A percentile compares a stretch with the other conserved stretches of the same genome.
Evolutionary conservation across 805 yeast species (phyloP).

Genomic region (Teunomyces tritomae): DNA sequence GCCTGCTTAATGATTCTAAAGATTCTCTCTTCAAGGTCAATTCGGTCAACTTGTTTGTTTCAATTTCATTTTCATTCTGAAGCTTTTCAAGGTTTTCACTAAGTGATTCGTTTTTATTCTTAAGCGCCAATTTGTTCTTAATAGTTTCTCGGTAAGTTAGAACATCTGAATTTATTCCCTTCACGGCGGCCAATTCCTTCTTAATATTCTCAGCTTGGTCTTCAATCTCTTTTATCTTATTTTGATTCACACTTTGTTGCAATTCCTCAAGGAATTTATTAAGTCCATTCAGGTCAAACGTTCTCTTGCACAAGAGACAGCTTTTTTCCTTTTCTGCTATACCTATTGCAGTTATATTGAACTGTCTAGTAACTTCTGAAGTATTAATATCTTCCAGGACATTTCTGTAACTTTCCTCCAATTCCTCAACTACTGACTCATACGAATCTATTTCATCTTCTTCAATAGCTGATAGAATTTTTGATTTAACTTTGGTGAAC

Average conservation of each 20-base stretch:
- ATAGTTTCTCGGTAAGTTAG: constrained; percentile 23
- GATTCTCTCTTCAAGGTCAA: neutral
- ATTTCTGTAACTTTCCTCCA: constrained; percentile 60
- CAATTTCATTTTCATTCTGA: constrained; percentile 4
- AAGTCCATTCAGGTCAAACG: constrained; percentile 47
- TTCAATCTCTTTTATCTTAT: constrained; percentile 25
- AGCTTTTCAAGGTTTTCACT: neutral
- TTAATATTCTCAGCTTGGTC: constrained; percentile 29
- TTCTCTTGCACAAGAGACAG: constrained; percentile 73
- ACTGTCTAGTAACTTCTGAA: constrained; percentile 64
- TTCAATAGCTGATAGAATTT: constrained; percentile 25
- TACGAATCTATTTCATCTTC: constrained; percentile 48
- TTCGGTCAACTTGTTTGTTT: constrained; percentile 5
- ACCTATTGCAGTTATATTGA: constrained; percentile 66
- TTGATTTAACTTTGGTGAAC: constrained; percentile 5
- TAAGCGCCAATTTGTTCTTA: constrained; percentile 11
- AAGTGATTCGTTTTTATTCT: neutral
- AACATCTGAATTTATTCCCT: constrained; percentile 28
- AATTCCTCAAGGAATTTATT: constrained; percentile 26
- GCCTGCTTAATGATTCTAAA: constrained; percentile 20
- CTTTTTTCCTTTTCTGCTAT: constrained; percentile 54
- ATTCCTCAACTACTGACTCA: constrained; percentile 47
- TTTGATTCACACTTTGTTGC: constrained; percentile 25
- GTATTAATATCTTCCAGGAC: constrained; percentile 67
- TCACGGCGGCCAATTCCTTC: constrained; percentile 29